These are phyloP conservation scores for Suillus hirtellus DNA, from an alignment of 768 basidiomycete genomes.

Conservation along the genomic window DNA sequence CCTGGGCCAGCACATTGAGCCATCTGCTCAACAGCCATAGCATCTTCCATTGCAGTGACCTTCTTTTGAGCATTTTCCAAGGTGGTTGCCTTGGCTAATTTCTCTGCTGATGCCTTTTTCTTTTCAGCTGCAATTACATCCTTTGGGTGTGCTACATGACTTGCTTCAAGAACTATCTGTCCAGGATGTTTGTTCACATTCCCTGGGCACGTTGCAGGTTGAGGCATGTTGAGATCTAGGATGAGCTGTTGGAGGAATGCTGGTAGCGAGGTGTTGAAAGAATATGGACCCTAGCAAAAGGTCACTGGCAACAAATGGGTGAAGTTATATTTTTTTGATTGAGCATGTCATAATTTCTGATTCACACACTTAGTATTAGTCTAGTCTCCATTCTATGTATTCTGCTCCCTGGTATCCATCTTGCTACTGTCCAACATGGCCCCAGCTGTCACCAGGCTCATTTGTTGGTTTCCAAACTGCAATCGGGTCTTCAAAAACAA, in stretches of 20 bases:
- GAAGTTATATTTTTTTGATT: not conserved
- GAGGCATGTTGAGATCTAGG: not conserved
- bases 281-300: not conserved
- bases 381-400: not conserved
- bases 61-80: not conserved
- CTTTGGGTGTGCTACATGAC: not conserved
- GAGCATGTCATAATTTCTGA: not conserved
- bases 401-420: not conserved
- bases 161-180: not conserved
- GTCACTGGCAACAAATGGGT: not conserved
- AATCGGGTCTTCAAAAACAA: constrained; percentile 1
- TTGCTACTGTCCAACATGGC: not conserved
- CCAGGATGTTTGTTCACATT: constrained; percentile 1
- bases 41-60: not conserved
- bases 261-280: not conserved
- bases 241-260: not conserved
- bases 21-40: constrained; percentile 1
- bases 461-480: not conserved
- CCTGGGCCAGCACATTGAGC: not conserved
- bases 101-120: not conserved
- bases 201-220: not conserved
- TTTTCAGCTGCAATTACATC: not conserved
- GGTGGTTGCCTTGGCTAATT: not conserved
- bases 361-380: not conserved
- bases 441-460: not conserved